Base-by-base conservation (phyloP, 352 stramenopile genomes). In the Globisporangium okanoganense region DNA sequence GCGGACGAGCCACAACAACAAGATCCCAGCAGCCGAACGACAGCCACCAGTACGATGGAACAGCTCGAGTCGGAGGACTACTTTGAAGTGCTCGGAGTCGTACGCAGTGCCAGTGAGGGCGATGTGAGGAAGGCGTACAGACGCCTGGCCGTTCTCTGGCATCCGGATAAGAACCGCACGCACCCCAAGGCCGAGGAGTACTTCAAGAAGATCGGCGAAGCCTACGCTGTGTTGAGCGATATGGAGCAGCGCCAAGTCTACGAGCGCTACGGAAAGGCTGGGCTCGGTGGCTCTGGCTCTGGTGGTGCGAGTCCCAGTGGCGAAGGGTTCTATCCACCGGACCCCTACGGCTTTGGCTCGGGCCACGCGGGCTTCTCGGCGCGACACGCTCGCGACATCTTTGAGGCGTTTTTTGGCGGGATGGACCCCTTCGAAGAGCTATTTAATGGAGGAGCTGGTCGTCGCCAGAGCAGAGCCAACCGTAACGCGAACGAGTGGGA, bases 161-260 rank as follows among this genome's bases (percentile, higher is more conserved):
- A 98, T 66, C 94, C 94, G 1, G 94, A 98, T 67, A 98, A 98
- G 70, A 97, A 98, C 67, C 79, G 85, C 40, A 75, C 80, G 24
- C 67, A 90, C 63, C 72, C 88, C 25, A 68, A 70, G 20, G 92
- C 92, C 12, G 82, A 92, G 29, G 91, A 97, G 57, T 84, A 87
- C 53, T 98, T 98, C 69, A 94, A 96, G 69, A 81, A 83, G 56
- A 79, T 98, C 24, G 86, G 83, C 29, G 71, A 95, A 58, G 93
- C 95, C 13, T 98, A 98, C 63, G 88, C 94, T 49, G 76, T 94
- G 27, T 67, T 98, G 56, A 84, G 77, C 40, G 87, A 98, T 57
- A 58, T 59, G 8, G 75, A 78, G 40, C 89, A 90, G 60, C 69
- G 84, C 2, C 60, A 70, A 40, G 8, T 61, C 4, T 94, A 94